These are phyloP conservation scores for Dissophora ornata DNA, from an alignment of 192 early-diverging fungal species.

Conservation along the genomic window DNA sequence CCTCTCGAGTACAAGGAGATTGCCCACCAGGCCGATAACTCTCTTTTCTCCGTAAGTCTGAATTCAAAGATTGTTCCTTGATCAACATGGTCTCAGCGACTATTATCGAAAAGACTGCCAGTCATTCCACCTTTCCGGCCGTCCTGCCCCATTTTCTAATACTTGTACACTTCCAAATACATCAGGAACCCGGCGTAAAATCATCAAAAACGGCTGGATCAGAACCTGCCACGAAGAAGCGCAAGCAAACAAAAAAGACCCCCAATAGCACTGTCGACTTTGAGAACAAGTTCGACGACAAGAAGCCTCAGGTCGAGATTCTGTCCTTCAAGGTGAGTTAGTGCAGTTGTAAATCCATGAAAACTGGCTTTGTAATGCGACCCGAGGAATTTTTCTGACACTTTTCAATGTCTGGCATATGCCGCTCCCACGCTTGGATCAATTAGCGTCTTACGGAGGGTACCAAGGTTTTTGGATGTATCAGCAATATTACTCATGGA, in stretches of 20 bases:
- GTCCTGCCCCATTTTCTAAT: too few relatives aligned
- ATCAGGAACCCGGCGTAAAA: constrained; percentile 44
- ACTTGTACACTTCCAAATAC: too few relatives aligned
- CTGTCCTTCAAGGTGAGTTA: constrained; percentile 70
- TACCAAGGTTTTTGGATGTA: constrained; percentile 78
- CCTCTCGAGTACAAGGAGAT: constrained; percentile 87
- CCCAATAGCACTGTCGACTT: constrained; percentile 40
- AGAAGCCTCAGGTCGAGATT: constrained; percentile 55
- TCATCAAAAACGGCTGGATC: constrained; percentile 52
- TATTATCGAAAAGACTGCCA: too few relatives aligned
- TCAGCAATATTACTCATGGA: constrained; percentile 78
- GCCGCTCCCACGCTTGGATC: background rate
- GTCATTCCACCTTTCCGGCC: too few relatives aligned
- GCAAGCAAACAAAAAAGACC: constrained; percentile 60
- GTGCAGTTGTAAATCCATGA: too few relatives aligned
- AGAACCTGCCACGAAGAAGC: constrained; percentile 69
- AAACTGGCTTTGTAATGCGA: too few relatives aligned
- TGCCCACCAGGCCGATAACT: constrained; percentile 77
- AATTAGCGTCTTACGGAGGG: constrained; percentile 76
- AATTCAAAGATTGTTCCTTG: background rate
- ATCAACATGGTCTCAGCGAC: too few relatives aligned
- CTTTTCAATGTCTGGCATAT: too few relatives aligned
- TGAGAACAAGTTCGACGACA: constrained; percentile 41
- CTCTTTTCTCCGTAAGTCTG: constrained; percentile 65
- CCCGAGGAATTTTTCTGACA: too few relatives aligned